These are phyloP conservation scores for Borealophlyctis nickersoniae DNA, from an alignment of 192 early-diverging fungal genomes.

Conservation along the genomic window DNA sequence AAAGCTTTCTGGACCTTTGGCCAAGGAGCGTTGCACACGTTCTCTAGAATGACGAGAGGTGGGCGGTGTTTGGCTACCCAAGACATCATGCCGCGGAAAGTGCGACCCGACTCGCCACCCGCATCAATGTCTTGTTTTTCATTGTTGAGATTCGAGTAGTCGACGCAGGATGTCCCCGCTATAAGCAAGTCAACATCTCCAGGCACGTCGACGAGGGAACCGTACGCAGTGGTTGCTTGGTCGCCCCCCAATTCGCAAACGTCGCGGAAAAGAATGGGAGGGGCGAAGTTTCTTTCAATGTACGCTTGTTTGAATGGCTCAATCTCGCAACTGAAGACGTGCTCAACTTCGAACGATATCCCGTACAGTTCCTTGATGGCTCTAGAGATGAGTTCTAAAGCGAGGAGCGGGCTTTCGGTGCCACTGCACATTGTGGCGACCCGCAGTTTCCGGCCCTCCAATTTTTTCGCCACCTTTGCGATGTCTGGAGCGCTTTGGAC, in stretches of 20 bases:
- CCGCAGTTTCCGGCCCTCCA: conserved; percentile 34
- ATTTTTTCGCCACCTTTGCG: conserved; percentile 18
- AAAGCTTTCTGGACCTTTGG: conserved; percentile 20
- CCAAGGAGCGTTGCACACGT: conserved; percentile 43
- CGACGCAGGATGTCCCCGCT: conserved; percentile 50
- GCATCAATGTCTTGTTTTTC: conserved; percentile 37
- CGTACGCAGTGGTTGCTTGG: conserved; percentile 42
- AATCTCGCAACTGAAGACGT: conserved; percentile 50
- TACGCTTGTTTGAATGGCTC: conserved; percentile 54
- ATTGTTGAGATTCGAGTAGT: conserved; percentile 47
- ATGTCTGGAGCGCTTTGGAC: conserved; percentile 20
- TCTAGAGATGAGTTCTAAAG: conserved; percentile 31
- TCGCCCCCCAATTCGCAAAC: conserved; percentile 38
- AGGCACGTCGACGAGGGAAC: conserved; percentile 33
- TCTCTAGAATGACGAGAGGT: conserved; percentile 43
- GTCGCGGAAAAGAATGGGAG: conserved; percentile 47
- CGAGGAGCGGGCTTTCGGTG: conserved; percentile 45
- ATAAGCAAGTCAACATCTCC: conserved; percentile 41
- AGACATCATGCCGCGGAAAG: conserved; percentile 42
- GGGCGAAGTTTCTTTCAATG: conserved; percentile 48
- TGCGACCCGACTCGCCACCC: conserved; percentile 43
- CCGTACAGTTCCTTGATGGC: conserved; percentile 25
- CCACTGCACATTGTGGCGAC: conserved; percentile 52
- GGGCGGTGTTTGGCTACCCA: conserved; percentile 42
- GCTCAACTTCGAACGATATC: conserved; percentile 28